phyloP scores from a whole-genome alignment of 163 green algal species.

The Scenedesmus sp. region DNA sequence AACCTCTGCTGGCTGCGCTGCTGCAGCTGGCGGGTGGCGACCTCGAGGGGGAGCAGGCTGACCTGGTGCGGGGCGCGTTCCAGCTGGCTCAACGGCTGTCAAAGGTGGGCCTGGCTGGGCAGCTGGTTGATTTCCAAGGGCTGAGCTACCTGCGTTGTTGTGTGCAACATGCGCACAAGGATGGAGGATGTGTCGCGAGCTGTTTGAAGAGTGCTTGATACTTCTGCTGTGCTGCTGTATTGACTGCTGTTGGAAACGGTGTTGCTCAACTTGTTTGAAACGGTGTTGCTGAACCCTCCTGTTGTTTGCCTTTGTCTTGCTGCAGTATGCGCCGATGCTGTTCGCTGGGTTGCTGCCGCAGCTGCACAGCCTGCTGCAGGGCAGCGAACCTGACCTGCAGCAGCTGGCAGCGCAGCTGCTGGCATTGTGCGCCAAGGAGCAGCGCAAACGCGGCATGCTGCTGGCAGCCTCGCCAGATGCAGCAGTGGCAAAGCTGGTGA shows the following conservation, averaged over 20 bases:
- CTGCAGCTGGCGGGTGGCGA: constrained; percentile 35
- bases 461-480: neutral
- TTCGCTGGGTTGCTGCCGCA: constrained; percentile 35
- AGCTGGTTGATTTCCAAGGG: neutral
- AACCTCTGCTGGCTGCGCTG: neutral
- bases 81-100: constrained; percentile 29
- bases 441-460: constrained; percentile 25
- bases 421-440: constrained; percentile 6
- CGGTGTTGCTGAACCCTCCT: neutral
- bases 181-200: neutral
- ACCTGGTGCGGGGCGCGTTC: constrained; percentile 24
- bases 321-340: constrained; percentile 38
- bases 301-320: neutral
- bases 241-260: neutral
- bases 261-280: neutral
- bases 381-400: constrained; percentile 25
- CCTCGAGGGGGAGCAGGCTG: neutral
- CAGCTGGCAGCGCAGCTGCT: constrained; percentile 38
- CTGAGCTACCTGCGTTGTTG: neutral
- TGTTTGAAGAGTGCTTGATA: neutral
- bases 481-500: constrained; percentile 5
- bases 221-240: neutral
- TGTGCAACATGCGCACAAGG: neutral
- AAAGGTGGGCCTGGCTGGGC: constrained; percentile 34
- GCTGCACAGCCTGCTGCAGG: constrained; percentile 20